Evolutionary conservation across 768 basidiomycete genomes (phyloP), one percentile per base, ranked within the genome.

Genomic region (Cystobasidium tubakii): DNA sequence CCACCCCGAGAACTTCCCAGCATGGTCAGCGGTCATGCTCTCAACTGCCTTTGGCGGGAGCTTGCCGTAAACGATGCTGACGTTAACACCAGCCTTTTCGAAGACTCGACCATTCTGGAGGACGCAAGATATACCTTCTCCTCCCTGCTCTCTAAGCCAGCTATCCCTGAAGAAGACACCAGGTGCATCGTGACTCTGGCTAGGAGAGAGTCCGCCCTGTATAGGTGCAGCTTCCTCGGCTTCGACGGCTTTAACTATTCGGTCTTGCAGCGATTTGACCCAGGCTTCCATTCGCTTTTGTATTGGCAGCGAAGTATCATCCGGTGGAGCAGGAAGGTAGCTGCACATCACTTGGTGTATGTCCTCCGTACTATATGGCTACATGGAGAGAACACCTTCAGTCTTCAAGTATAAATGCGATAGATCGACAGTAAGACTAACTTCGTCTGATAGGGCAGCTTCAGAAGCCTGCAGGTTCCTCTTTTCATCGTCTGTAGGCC

Each of bases 61-160:
- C 25, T 83, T 83, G 27, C 93, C 94, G 78, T 97, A 87, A 0
- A 98, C 91, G 80, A 97, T 84, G 9, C 90, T 91, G 78, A 96
- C 89, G 83, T 96, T 97, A 60, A 97, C 91, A 0, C 96, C 95
- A 1, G 90, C 95, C 81, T 98, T 98, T 81, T 98, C 95, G 77
- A 97, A 87, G 31, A 90, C 83, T 0, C 88, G 84, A 19, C 83
- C 82, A 53, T 78, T 77, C 27, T 80, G 77, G 46, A 96, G 89
- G 25, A 94, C 90, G 81, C 90, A 92, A 0, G 91, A 92, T 66
- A 87, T 84, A 13, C 92, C 92, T 62, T 84, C 84, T 0, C 90
- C 90, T 6, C 90, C 90, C 73, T 75, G 50, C 73, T 73, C 76
- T 60, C 66, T 33, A 66, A 7, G 84, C 85, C 75, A 89, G 39